Evolutionary conservation across 768 basidiomycete genomes (phyloP), one percentile per base, ranked within the genome.

Genomic region (Daedaleopsis nitida): DNA sequence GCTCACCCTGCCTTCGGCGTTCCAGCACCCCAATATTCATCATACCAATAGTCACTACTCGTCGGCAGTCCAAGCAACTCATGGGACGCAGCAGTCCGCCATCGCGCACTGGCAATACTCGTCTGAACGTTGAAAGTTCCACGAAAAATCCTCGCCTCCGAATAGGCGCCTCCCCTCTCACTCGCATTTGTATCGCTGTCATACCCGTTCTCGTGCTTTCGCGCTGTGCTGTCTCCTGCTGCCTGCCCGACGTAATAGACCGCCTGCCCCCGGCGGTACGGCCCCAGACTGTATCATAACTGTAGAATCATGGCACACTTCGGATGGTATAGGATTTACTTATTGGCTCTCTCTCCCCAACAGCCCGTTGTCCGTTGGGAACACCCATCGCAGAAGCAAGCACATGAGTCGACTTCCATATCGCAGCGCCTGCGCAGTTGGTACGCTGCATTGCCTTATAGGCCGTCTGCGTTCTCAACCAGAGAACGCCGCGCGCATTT

Each of bases 91-190:
- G 52, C 62, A 58, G 42, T 23, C 61, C 3, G 58, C 62, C 17
- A 54, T 55, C 42, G 55, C 47, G 21, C 61, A 62, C 43, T 63
- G 62, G 62, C 62, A 58, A 34, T 63, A 63, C 21, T 58, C 52
- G 12, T 63, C 62, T 23, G 62, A 58, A 21, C 62, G 62, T 19
- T 63, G 62, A 56, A 38, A 38, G 24, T 49, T 21, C n/a, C 50
- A 13, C 37, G n/a, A 19, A 42, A 53, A 39, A 49, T 49, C 5
- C 19, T 4, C 16, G 5, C 13, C 52, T 23, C 27, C 27, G 27
- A 32, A 7, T 32, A 2, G 21, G 34, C 49, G 21, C 49, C 49
- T 37, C 12, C 12, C 52, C 38, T 11, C 21, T n/a, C 17, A 14
- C 5, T 34, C 37, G 37, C 37, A 21, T 24, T 21, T 49, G 23